A percentile compares a stretch with the other conserved stretches of the same genome.
These are phyloP conservation scores for Diaporthe sp. DNA, from an alignment of 2,329 filamentous ascomycete genomes.

Conservation along the genomic window DNA sequence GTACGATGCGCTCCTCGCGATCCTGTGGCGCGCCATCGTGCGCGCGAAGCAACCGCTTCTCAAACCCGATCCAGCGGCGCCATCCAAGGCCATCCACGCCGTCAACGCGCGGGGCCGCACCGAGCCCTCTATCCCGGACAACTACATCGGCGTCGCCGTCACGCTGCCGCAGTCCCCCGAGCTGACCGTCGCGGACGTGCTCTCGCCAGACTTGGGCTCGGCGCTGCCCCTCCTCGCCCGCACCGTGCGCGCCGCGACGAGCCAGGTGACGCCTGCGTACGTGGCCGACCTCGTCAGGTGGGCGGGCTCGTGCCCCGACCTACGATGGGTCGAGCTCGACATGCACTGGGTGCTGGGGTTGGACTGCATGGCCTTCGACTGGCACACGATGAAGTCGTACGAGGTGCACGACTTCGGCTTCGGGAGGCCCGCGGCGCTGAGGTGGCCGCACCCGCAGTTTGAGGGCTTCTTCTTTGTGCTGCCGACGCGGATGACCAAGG, in stretches of 20 bases:
- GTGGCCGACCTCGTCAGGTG: slow-evolving; percentile 39
- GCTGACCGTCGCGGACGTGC: slow-evolving; percentile 35
- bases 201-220: background rate
- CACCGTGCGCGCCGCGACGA: slow-evolving; percentile 40
- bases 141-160: slow-evolving; percentile 40
- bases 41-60: slow-evolving; percentile 39
- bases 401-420: slow-evolving; percentile 45
- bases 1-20: slow-evolving; percentile 41
- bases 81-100: slow-evolving; percentile 37
- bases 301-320: slow-evolving; percentile 39
- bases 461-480: slow-evolving; percentile 30
- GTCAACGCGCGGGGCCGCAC: slow-evolving; percentile 39
- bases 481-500: slow-evolving; percentile 13
- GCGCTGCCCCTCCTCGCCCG: slow-evolving; percentile 38
- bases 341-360: slow-evolving; percentile 41
- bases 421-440: slow-evolving; percentile 36
- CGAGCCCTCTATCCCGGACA: slow-evolving; percentile 39
- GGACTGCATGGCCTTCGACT: slow-evolving; percentile 41
- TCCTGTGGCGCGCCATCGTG: slow-evolving; percentile 40
- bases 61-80: slow-evolving; percentile 29
- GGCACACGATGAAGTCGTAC: slow-evolving; percentile 42
- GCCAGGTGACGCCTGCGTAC: slow-evolving; percentile 37
- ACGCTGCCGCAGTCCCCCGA: slow-evolving; percentile 35
- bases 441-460: slow-evolving; percentile 29
- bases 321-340: slow-evolving; percentile 39